phyloP scores from a whole-genome alignment of 2,329 filamentous ascomycete genomes.

The Scedosporium apiospermum region DNA sequence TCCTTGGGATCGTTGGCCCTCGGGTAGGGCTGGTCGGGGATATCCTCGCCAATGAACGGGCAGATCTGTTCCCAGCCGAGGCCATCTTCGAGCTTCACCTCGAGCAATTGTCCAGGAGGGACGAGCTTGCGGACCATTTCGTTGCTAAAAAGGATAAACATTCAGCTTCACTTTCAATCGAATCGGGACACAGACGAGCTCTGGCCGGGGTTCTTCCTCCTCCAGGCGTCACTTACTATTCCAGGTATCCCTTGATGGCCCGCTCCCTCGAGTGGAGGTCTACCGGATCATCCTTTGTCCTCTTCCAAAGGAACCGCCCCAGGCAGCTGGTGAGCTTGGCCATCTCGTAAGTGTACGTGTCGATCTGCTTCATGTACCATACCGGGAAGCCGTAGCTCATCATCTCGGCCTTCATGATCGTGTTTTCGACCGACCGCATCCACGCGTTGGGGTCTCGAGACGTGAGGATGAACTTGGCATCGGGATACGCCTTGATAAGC shows the following conservation, averaged over 20 bases:
- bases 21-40: constrained; percentile 20
- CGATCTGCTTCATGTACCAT: neutral
- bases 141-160: constrained; percentile 11
- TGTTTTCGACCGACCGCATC: constrained; percentile 53
- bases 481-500: constrained; percentile 61
- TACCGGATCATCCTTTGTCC: neutral
- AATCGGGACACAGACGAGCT: neutral
- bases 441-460: constrained; percentile 58
- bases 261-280: neutral
- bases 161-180: neutral
- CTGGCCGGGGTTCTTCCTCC: too few species aligned
- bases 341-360: constrained; percentile 7
- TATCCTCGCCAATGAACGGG: constrained; percentile 18
- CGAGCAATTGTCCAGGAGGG: constrained; percentile 18
- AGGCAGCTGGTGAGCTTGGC: neutral
- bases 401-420: constrained; percentile 26
- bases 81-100: constrained; percentile 21
- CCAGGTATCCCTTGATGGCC: constrained; percentile 6
- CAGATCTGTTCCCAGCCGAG: constrained; percentile 27
- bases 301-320: neutral
- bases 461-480: constrained; percentile 62
- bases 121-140: constrained; percentile 15
- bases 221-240: neutral
- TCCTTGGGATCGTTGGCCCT: constrained; percentile 18
- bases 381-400: neutral